Base-by-base conservation (phyloP, 805 yeast genomes). In the Pichia phayaonensis region DNA sequence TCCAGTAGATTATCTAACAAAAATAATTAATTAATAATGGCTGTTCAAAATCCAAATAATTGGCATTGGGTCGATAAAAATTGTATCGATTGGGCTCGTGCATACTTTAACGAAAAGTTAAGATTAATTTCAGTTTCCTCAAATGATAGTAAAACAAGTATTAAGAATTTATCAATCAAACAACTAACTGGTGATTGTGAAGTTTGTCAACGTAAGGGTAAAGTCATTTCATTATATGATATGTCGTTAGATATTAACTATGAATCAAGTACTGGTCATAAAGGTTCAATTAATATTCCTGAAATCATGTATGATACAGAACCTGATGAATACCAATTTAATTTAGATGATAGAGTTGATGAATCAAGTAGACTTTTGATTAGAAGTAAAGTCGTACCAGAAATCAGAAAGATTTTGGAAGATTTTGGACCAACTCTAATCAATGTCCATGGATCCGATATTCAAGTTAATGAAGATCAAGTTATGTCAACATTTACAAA, bases 21-120 rank as follows among this genome's bases (percentile, higher is more conserved):
- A 48, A 39, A 15, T 20, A 16, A 34, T n/a, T 15, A 16, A n/a
- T 6, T 34, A 16, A 34, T 6, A 34, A 92, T 92, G 97, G 97
- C 87, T 40, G 90, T 94, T 31, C 85, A 89, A 70, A 94, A 92
- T 76, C 98, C 98, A 40, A 94, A 94, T 69, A 92, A 92, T 72
- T 92, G 99, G 99, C 99, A 94, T 75, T 94, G 98, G 98, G 97
- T 90, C 55, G 97, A 92, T 71, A 92, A 92, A 69, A 94, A 94
- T 74, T 94, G 99, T 71, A 77, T 92, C 51, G 83, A 80, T 50
- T 94, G 99, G 99, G 77, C 97, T 13, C 80, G 80, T 54, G 74
- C 77, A 40, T 92, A 92, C 67, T 87, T 94, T 66, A 67, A 70
- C 29, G 76, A 79, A 44, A 76, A 80, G 43, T 71, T 90, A 47